Evolutionary conservation across 2,329 filamentous ascomycete genomes (phyloP).

Genomic region (Aspergillus eucalypticola): DNA sequence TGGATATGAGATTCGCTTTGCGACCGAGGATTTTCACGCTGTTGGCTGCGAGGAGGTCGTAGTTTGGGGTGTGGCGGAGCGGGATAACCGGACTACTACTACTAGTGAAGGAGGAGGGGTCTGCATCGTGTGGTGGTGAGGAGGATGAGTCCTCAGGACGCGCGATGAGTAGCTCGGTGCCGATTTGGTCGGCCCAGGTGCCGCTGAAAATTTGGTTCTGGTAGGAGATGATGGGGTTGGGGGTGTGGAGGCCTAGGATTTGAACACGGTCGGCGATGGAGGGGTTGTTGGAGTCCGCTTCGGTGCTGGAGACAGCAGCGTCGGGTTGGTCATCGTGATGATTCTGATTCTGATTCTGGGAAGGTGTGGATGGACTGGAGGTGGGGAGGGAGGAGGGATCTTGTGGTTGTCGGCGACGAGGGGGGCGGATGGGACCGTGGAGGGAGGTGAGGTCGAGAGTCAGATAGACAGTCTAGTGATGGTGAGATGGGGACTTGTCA

Average conservation of each 20-base stretch:
- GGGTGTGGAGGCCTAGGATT: conserved; percentile 77
- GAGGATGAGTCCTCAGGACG: conserved; percentile 32
- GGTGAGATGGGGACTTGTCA: conserved; percentile 1
- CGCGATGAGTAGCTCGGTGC: conserved; percentile 77
- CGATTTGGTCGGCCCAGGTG: conserved; percentile 78
- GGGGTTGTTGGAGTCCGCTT: conserved; percentile 19
- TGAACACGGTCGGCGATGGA: conserved; percentile 58
- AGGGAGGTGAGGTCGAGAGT: conserved; percentile 58
- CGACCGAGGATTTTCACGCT: conserved; percentile 69
- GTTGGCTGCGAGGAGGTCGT: conserved; percentile 72
- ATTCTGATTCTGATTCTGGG: background rate
- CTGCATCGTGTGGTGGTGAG: conserved; percentile 15
- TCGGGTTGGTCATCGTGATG: conserved; percentile 31
- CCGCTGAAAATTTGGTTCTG: conserved; percentile 76
- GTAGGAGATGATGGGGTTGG: conserved; percentile 77
- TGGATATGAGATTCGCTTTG: conserved; percentile 61
- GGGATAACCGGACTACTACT: conserved; percentile 48
- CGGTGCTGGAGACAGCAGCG: conserved; percentile 42
- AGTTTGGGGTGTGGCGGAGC: conserved; percentile 45
- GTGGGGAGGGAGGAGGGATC: conserved; percentile 18
- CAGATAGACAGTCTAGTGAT: conserved; percentile 56
- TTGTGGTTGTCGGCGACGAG: conserved; percentile 27
- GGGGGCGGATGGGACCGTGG: conserved; percentile 40
- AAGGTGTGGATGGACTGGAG: conserved; percentile 12
- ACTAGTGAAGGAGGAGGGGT: conserved; percentile 29